Conservation (phyloP, 768 basidiomycete genomes). For the Suillus paluster region DNA sequence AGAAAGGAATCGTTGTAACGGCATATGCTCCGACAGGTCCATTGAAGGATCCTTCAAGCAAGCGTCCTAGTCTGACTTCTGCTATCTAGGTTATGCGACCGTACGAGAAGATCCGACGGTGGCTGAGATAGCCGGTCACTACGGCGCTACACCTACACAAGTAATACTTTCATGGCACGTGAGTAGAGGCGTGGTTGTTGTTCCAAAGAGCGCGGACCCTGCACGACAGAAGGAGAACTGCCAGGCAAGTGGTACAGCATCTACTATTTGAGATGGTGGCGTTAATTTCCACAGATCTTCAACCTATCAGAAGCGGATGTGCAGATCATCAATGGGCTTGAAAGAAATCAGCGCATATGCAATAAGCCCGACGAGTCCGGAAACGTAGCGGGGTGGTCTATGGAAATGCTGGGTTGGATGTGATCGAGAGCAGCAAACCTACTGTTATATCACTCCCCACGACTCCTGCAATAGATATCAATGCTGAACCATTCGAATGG, state of each 20-base stretch:
- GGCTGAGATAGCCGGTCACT: conserved; percentile 31
- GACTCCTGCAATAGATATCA: conserved; percentile 1
- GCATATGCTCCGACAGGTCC: conserved; percentile 38
- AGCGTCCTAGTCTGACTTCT: conserved; percentile 9
- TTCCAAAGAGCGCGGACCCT: conserved; percentile 34
- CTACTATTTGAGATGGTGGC: conserved; percentile 3
- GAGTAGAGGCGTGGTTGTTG: conserved; percentile 30
- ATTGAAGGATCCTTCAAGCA: not conserved
- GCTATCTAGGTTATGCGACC: conserved; percentile 23
- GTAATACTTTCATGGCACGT: conserved; percentile 39
- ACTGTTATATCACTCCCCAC: not conserved
- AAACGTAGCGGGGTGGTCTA: conserved; percentile 44
- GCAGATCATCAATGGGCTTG: conserved; percentile 43
- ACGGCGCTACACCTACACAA: conserved; percentile 30
- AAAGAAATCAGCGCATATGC: conserved; percentile 44
- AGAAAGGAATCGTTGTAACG: conserved; percentile 36
- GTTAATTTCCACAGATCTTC: conserved; percentile 39
- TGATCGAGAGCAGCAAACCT: not conserved
- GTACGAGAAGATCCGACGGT: conserved; percentile 36
- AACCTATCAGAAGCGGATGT: conserved; percentile 43
- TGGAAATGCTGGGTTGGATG: conserved; percentile 45
- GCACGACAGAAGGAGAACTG: conserved; percentile 31
- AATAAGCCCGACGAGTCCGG: conserved; percentile 42
- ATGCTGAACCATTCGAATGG: not conserved
- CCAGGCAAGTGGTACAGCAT: conserved; percentile 35